Evolutionary conservation across 2,329 filamentous ascomycete species (phyloP).

Genomic region (Clonostachys byssicola): DNA sequence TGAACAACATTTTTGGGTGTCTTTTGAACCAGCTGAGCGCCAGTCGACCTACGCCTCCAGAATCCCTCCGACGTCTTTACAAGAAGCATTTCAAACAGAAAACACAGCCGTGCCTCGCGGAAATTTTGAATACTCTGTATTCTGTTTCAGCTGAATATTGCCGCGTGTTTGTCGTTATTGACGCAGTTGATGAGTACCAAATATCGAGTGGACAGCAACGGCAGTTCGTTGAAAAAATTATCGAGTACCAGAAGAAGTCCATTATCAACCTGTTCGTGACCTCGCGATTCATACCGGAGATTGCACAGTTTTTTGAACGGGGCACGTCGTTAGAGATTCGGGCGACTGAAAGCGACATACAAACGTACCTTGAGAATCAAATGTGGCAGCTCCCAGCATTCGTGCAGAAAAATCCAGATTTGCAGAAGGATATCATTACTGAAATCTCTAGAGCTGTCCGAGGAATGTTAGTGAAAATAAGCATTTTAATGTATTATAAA

Average conservation of each 20-base stretch:
- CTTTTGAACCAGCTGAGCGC: constrained; percentile 30
- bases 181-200: constrained; percentile 16
- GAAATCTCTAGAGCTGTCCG: not conserved
- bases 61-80: constrained; percentile 18
- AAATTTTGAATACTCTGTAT: constrained; percentile 2
- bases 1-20: constrained; percentile 18
- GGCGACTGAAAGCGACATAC: not conserved
- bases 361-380: not conserved
- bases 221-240: not conserved
- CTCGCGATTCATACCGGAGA: constrained; percentile 3
- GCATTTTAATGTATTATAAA: not conserved
- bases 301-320: not conserved
- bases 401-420: not conserved
- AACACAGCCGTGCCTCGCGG: not conserved
- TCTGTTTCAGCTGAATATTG: not conserved
- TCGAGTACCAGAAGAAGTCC: not conserved
- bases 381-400: not conserved
- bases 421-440: not conserved
- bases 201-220: not conserved
- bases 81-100: constrained; percentile 5
- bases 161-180: constrained; percentile 8
- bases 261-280: constrained; percentile 7
- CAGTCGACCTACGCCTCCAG: constrained; percentile 12
- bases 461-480: constrained; percentile 2
- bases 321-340: not conserved